Percentiles rank a stretch among this genome's conserved stretches.
Evolutionary conservation across 2,329 filamentous ascomycete genomes (phyloP).

Genomic region (Coleophoma cylindrospora): DNA sequence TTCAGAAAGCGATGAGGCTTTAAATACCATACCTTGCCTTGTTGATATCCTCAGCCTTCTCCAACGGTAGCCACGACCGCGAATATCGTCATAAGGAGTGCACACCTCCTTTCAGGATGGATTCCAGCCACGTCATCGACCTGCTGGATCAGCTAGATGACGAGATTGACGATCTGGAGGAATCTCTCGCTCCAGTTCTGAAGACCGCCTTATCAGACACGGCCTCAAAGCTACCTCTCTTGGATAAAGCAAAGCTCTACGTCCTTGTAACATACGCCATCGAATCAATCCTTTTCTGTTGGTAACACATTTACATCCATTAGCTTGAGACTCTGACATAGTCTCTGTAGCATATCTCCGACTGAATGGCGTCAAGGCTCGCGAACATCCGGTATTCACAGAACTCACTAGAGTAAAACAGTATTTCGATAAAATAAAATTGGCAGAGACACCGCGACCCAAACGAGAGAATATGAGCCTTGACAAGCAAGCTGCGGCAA

Average conservation of each 20-base stretch:
- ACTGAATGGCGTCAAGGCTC: slow-evolving; percentile 75
- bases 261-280: slow-evolving; percentile 84
- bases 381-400: slow-evolving; percentile 75
- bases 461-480: slow-evolving; percentile 46
- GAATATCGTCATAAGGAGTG: no score
- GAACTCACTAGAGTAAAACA: slow-evolving; percentile 84
- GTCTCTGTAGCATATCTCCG: slow-evolving; percentile 60
- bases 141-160: slow-evolving; percentile 54
- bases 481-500: slow-evolving; percentile 71
- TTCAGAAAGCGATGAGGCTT: no score
- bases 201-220: slow-evolving; percentile 57
- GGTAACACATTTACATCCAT: slow-evolving; percentile 18
- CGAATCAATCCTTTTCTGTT: slow-evolving; percentile 85
- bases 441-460: slow-evolving; percentile 57
- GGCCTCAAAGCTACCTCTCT: slow-evolving; percentile 76
- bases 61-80: no score
- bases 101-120: slow-evolving; percentile 28
- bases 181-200: slow-evolving; percentile 69
- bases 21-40: no score
- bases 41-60: no score
- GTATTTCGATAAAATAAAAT: slow-evolving; percentile 90
- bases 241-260: slow-evolving; percentile 93
- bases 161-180: slow-evolving; percentile 75
- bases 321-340: not conserved
- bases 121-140: slow-evolving; percentile 25